Conservation (phyloP, 2,329 filamentous ascomycete genomes). For the Exophiala lecanii-corni region DNA sequence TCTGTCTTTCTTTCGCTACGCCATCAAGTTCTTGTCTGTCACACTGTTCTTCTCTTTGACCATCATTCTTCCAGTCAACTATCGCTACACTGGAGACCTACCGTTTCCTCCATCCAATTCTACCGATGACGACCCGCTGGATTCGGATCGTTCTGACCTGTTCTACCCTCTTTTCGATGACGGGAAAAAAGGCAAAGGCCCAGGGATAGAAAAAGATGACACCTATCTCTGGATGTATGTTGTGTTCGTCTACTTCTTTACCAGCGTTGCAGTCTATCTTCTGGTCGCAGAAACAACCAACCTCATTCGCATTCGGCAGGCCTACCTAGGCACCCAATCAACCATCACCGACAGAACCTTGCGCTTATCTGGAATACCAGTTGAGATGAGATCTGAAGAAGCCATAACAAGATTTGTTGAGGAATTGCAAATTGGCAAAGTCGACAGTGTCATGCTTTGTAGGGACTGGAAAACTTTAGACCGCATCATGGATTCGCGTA, state of each 20-base stretch:
- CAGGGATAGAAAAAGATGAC: conserved; percentile 32
- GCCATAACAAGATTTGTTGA: conserved; percentile 85
- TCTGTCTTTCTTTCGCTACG: conserved; percentile 92
- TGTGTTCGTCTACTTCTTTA: conserved; percentile 92
- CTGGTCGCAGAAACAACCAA: conserved; percentile 77
- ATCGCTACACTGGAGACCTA: conserved; percentile 52
- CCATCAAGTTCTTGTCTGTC: conserved; percentile 72
- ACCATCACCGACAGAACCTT: conserved; percentile 97
- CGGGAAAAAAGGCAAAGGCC: conserved; percentile 26
- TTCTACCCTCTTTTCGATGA: conserved; percentile 27
- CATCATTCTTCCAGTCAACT: conserved; percentile 82
- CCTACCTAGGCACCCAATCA: conserved; percentile 86
- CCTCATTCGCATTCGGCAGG: conserved; percentile 80
- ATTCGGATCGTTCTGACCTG: not conserved
- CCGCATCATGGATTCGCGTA: conserved; percentile 63
- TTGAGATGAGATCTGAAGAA: conserved; percentile 70
- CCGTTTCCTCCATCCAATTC: conserved; percentile 28
- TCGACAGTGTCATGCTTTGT: conserved; percentile 82
- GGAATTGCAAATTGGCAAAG: conserved; percentile 79
- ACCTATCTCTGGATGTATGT: conserved; percentile 87
- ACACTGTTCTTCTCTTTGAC: conserved; percentile 76
- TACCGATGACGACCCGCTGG: conserved; percentile 11
- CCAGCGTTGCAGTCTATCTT: conserved; percentile 72
- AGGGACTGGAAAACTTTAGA: conserved; percentile 83
- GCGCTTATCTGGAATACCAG: conserved; percentile 80